Percentiles rank a stretch among this genome's conserved stretches.
Conservation (phyloP, 345 rosid genomes). For the Brassica nigra region DNA sequence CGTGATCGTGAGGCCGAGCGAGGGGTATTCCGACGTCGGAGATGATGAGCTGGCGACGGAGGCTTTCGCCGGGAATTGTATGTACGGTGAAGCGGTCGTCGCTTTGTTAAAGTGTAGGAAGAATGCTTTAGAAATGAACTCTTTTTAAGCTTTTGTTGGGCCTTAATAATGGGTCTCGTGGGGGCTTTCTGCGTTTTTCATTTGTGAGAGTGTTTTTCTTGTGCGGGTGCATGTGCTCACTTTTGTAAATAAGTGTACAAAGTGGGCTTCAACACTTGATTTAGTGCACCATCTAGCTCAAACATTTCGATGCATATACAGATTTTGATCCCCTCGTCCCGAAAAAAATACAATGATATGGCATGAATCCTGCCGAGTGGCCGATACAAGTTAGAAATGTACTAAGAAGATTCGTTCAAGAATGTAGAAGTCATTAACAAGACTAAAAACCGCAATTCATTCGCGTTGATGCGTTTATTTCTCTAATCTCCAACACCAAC, state of each 20-base stretch:
- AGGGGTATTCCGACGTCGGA: neutral
- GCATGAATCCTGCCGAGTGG: conserved; percentile 4
- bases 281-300: neutral
- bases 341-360: neutral
- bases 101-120: conserved; percentile 34
- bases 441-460: neutral
- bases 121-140: conserved; percentile 18
- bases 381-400: neutral
- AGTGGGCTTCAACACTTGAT: neutral
- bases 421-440: neutral
- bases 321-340: neutral
- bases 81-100: conserved; percentile 40
- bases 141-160: conserved; percentile 16
- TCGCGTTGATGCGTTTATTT: neutral
- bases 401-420: neutral
- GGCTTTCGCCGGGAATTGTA: conserved; percentile 37
- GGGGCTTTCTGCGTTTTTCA: neutral
- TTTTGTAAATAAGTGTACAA: conserved; percentile 3
- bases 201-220: neutral
- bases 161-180: conserved; percentile 9
- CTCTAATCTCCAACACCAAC: neutral
- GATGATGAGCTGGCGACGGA: conserved; percentile 38
- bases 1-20: conserved; percentile 25
- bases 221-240: conserved; percentile 27
- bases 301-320: conserved; percentile 8